Evolutionary conservation across 345 rosid genomes (phyloP), one percentile per base, ranked within the genome.

Genomic region (Reutealis trisperma): DNA sequence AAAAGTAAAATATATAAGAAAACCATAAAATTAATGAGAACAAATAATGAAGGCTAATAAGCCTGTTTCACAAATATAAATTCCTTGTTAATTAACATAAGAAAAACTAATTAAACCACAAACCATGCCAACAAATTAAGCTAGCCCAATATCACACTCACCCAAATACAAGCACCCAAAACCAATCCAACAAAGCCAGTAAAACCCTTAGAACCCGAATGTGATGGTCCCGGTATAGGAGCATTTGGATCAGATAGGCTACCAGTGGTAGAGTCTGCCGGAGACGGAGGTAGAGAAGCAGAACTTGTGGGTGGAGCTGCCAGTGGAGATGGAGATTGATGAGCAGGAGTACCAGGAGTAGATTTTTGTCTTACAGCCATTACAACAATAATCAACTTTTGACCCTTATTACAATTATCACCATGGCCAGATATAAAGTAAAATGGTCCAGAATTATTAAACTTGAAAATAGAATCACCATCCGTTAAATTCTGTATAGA

Each of bases 391-490:
- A 83, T 42, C 71, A 94, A 77, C 72, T 83, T 93, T 59, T 93
- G 94, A 1, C 95, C 97, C 8, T 83, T 88, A 55, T 85, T 83
- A 85, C 98, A 94, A 77, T 83, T 84, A 55, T 90, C 89, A n/a
- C 69, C 80, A 41, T 78, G 79, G 14, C 98, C 98, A 16, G 89
- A 86, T 54, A 93, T 90, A 88, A 94, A 94, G 84, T 83, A 94
- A 81, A 90, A 91, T 16, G 95, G 93, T 59, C 98, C 98, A 19
- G 92, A 88, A 3, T 81, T 91, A 75, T 89, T 86, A 62, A 94
- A 80, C 13, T 59, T 80, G 85, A 91, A 86, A 70, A 67, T 60
- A 5, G 98, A 90, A 37, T 83, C 77, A 1, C 97, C 97, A 5
- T 89, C 94, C 3, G 89, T 80, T 2, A 89, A 76, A 22, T 86